Evolutionary conservation across 148 eudicot species (phyloP).

Genomic region (Persicaria maculosa): DNA sequence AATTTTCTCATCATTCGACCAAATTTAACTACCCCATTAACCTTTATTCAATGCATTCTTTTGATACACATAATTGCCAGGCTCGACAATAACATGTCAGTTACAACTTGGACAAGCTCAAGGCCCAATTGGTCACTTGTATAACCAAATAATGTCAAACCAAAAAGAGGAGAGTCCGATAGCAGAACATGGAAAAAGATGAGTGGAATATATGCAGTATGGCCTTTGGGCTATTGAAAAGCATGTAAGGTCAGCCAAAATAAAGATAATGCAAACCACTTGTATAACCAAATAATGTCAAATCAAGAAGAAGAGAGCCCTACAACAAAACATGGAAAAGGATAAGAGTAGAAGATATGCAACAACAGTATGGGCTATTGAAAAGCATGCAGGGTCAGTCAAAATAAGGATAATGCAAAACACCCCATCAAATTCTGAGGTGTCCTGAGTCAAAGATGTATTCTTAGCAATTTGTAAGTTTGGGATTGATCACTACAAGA

Average conservation of each 20-base stretch:
- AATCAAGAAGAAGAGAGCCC: background rate
- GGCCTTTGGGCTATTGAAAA: background rate
- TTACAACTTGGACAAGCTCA: background rate
- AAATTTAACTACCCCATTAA: too few relatives aligned
- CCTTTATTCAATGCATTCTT: too few relatives aligned
- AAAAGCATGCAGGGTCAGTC: background rate
- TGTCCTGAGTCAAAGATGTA: background rate
- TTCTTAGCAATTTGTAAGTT: background rate
- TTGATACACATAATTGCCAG: too few relatives aligned
- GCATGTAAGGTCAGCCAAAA: background rate
- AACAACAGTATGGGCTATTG: background rate
- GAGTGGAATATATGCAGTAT: too few relatives aligned
- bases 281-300: background rate
- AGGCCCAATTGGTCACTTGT: background rate
- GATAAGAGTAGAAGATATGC: background rate
- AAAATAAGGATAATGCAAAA: background rate
- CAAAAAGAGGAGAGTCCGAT: background rate
- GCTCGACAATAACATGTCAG: background rate
- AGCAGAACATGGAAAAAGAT: background rate
- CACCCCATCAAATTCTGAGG: background rate
- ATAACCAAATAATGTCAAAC: background rate
- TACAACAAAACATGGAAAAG: background rate
- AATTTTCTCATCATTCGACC: too few relatives aligned
- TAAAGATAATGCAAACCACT: background rate
- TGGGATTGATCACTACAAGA: conserved; percentile 5